Percentiles rank a stretch among this genome's conserved stretches.
Conservation (phyloP, 345 rosid genomes). For the Salix dunnii region DNA sequence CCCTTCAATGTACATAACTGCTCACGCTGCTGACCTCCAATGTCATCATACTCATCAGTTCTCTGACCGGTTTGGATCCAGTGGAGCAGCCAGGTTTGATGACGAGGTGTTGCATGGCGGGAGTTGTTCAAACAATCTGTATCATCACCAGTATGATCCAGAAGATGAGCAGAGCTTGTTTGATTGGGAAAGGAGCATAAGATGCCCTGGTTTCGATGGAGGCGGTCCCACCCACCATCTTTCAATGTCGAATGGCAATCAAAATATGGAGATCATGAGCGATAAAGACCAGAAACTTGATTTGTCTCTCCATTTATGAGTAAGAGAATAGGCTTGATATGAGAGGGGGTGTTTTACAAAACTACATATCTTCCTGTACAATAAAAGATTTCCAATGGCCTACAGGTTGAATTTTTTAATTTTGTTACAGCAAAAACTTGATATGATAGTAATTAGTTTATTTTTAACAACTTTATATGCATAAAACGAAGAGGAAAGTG, state of each 20-base stretch:
- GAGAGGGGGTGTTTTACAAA: not conserved
- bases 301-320: slow-evolving; percentile 78
- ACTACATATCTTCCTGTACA: not conserved
- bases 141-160: slow-evolving; percentile 1
- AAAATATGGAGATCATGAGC: slow-evolving; percentile 12
- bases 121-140: slow-evolving; percentile 1
- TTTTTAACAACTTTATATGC: not conserved
- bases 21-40: slow-evolving; percentile 44
- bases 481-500: too few relatives aligned
- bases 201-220: slow-evolving; percentile 16
- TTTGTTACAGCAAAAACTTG: not conserved
- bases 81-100: slow-evolving; percentile 34
- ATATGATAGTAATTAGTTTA: not conserved
- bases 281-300: slow-evolving; percentile 55
- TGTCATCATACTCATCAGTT: slow-evolving; percentile 28
- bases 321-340: not conserved
- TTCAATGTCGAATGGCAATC: slow-evolving; percentile 16
- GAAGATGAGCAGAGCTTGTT: slow-evolving; percentile 26
- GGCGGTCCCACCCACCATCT: slow-evolving; percentile 6
- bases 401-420: not conserved
- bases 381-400: not conserved
- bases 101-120: slow-evolving; percentile 21
- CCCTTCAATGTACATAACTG: slow-evolving; percentile 49
- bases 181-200: slow-evolving; percentile 44
- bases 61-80: slow-evolving; percentile 34